Evolutionary conservation across 2,329 filamentous ascomycete genomes (phyloP).

Genomic region (Raffaelea arxii): DNA sequence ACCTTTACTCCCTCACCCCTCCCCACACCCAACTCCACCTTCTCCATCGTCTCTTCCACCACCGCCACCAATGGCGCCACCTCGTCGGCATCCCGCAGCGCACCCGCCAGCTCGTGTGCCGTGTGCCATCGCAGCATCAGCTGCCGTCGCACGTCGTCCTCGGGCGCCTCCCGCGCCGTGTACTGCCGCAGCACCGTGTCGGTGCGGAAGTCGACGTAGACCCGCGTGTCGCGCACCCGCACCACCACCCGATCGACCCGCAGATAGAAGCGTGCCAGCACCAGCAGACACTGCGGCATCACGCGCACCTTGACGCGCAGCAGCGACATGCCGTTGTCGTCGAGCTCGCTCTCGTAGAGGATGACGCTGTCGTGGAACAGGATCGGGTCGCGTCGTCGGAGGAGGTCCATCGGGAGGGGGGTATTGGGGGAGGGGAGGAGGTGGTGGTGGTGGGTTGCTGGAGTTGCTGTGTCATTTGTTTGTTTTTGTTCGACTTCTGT

Average conservation of each 20-base stretch:
- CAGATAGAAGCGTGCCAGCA: constrained; percentile 85
- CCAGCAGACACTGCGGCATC: constrained; percentile 78
- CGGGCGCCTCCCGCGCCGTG: constrained; percentile 73
- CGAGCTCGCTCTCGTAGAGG: constrained; percentile 93
- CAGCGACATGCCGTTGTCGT: constrained; percentile 92
- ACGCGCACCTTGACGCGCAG: constrained; percentile 86
- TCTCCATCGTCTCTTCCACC: constrained; percentile 58
- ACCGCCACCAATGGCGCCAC: constrained; percentile 60
- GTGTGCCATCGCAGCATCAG: constrained; percentile 35
- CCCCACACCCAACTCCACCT: constrained; percentile 12
- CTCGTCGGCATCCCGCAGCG: constrained; percentile 71
- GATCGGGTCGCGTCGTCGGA: constrained; percentile 86
- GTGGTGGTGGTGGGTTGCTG: background rate
- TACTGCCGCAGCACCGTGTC: constrained; percentile 82
- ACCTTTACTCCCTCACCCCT: background rate
- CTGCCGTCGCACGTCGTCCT: constrained; percentile 59
- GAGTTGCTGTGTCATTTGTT: background rate
- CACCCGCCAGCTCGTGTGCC: constrained; percentile 65
- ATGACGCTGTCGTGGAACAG: constrained; percentile 95
- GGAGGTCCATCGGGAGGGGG: constrained; percentile 71
- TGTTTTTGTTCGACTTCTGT: background rate
- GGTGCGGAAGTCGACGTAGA: constrained; percentile 81
- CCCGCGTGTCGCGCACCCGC: constrained; percentile 76
- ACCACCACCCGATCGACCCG: constrained; percentile 83
- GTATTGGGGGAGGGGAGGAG: background rate